A percentile compares a stretch with the other conserved stretches of the same genome.
Evolutionary conservation across 2,329 filamentous ascomycete genomes (phyloP).

Genomic region (Phyllachora maydis): DNA sequence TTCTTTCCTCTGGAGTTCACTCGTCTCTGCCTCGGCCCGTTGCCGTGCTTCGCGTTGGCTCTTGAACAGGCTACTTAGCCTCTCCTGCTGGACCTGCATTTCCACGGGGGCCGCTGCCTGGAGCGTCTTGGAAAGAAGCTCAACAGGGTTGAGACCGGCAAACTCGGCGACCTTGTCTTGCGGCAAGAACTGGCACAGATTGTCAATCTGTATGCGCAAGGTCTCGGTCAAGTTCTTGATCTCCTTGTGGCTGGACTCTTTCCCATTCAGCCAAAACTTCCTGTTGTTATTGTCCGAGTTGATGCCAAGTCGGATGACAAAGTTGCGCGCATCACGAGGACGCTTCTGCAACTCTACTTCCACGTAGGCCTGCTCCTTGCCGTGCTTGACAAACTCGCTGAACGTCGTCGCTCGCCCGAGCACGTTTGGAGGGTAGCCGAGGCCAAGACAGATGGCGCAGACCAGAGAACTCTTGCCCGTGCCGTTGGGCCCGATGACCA

Average conservation of each 20-base stretch:
- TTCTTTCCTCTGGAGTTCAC: constrained; percentile 46
- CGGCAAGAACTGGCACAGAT: constrained; percentile 89
- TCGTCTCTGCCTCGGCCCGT: constrained; percentile 34
- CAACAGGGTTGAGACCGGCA: constrained; percentile 60
- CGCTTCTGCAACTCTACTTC: constrained; percentile 74
- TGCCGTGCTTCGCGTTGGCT: constrained; percentile 44
- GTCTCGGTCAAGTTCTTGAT: constrained; percentile 46
- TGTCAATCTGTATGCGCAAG: constrained; percentile 88
- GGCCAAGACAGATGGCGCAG: constrained; percentile 83
- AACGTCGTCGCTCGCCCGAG: constrained; percentile 71
- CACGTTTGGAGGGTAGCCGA: constrained; percentile 66
- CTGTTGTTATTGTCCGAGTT: constrained; percentile 64
- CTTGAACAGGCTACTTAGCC: constrained; percentile 49
- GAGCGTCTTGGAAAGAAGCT: constrained; percentile 69
- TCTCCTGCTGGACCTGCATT: constrained; percentile 59
- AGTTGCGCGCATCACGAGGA: constrained; percentile 39
- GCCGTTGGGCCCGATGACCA: constrained; percentile 98
- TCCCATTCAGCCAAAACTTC: constrained; percentile 59
- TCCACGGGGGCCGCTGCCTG: constrained; percentile 68
- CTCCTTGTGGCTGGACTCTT: constrained; percentile 35
- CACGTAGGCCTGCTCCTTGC: constrained; percentile 53
- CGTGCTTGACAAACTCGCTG: constrained; percentile 87
- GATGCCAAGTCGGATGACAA: constrained; percentile 56
- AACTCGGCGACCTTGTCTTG: constrained; percentile 95
- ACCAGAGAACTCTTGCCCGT: constrained; percentile 96